Base-by-base conservation (phyloP, 169 alveolate genomes). In the Plasmodium ovale region DNA sequence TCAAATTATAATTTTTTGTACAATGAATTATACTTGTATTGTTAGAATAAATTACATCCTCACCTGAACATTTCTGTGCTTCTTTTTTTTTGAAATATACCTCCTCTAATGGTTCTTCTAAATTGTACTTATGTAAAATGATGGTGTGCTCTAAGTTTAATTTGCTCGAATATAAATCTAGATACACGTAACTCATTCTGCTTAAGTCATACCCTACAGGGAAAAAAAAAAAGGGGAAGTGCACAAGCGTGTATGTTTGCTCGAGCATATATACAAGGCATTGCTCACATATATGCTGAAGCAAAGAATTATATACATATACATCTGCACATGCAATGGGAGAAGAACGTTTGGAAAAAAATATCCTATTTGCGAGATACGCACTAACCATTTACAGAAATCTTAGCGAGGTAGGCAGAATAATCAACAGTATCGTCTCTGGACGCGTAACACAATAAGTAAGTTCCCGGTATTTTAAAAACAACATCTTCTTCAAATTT, bases 391-490 rank as follows among this genome's bases (percentile, higher is more conserved):
- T 27, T 37, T 42, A 74, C 88, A 44, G 16, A 42, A 60, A 74
- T 74, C 27, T 54, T 42, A 25, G 88, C 47, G 6, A 74, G 77
- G n/a, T 42, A 35, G 47, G 88, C 53, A 19, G 88, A 74, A 21
- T 60, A 74, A 2, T 25, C 67, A 39, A 27, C 44, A 54, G 54
- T 56, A 25, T 37, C 53, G 16, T 74, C 88, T 60, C 42, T 74
- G 47, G 88, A 60, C 31, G 88, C 29, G 64, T 74, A 74, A 62
- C 88, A 74, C 47, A 74, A 54, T 64, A 74, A 62, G 29, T 74
- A 74, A 9, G 19, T 64, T 62, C 88, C 88, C 7, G 88, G 88
- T 21, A 39, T 60, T 65, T 35, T 23, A 62, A 74, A 74, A 74
- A 74, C 29, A 6, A 62, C 53, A 37, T 62, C 77, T 23, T 74